Base-by-base conservation (phyloP, 225 moss, liverwort and hornwort genomes). In the Physcomitrium patens region DNA sequence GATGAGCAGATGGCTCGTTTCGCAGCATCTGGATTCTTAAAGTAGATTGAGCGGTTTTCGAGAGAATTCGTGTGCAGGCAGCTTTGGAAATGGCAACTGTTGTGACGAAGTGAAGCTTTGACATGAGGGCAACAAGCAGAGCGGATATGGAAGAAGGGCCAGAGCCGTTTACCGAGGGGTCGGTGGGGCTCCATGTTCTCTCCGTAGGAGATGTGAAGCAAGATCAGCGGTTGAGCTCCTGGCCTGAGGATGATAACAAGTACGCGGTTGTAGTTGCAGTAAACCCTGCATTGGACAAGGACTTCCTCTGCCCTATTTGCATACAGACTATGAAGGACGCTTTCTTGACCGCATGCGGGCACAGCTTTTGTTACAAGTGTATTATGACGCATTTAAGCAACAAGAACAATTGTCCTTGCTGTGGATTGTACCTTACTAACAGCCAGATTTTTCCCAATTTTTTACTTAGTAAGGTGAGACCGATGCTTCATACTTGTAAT, bases 261-360 rank as follows among this genome's bases (percentile, higher is more conserved):
- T 72, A 72, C 24, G 84, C 85, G 46, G 73, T 76, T 62, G 86
- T 68, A 62, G 68, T 83, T 63, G 66, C 75, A n/a, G 80, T 80
- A 14, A 97, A 87, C 75, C 44, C 75, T 37, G 89, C 79, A 8
- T 68, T 91, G 62, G 96, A 97, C 75, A 94, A 91, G 83, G 96
- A 97, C 81, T 94, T 97, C 56, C 82, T 97, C 14, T 97, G 96
- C 76, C 96, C 96, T 65, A 97, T 97, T 77, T 97, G 96, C 82
- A 92, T 97, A 28, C 94, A 92, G 83, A 94, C 92, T 0, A 97
- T 97, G 91, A 93, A 91, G 80, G 94, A 97, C 44, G 92, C 91
- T 45, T 97, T 97, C 75, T 78, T 94, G 82, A 97, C 94, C 7
- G 88, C 91, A 12, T 97, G 96, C 54, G 96, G 96, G 20, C 94